Percentiles rank a stretch among this genome's conserved stretches.
These are phyloP conservation scores for Rossbeevera mucosa DNA, from an alignment of 768 basidiomycete genomes.

Conservation along the genomic window DNA sequence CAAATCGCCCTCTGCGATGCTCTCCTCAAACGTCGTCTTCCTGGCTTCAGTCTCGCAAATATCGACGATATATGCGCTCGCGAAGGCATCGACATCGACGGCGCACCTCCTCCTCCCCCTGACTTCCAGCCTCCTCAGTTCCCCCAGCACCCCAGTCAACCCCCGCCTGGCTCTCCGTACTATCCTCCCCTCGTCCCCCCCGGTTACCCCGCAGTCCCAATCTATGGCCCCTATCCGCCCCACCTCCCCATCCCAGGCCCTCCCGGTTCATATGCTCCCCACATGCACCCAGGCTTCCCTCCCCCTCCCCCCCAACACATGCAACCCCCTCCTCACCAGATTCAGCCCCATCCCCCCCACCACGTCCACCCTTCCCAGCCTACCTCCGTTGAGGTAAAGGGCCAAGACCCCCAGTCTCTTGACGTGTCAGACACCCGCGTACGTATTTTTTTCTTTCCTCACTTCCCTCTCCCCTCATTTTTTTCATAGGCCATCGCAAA, in stretches of 20 bases:
- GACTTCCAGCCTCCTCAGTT: conserved; percentile 35
- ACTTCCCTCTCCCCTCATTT: conserved; percentile 3
- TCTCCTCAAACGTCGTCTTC: conserved; percentile 69
- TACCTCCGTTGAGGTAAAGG: conserved; percentile 47
- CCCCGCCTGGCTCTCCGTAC: conserved; percentile 30
- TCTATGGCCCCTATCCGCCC: conserved; percentile 42
- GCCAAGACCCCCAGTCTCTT: conserved; percentile 73
- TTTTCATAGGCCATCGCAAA: conserved; percentile 58
- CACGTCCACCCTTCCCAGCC: conserved; percentile 18
- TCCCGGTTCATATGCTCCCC: conserved; percentile 48
- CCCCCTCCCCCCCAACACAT: conserved; percentile 39
- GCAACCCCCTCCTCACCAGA: conserved; percentile 36
- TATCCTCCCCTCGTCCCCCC: conserved; percentile 37
- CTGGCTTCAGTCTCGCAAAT: conserved; percentile 60
- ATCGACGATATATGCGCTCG: conserved; percentile 61
- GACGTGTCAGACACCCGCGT: conserved; percentile 73
- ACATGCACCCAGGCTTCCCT: conserved; percentile 59
- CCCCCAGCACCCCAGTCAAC: conserved; percentile 20
- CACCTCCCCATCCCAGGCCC: conserved; percentile 38
- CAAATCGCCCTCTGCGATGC: conserved; percentile 76
- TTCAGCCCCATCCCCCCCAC: conserved; percentile 27
- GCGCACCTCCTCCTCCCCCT: conserved; percentile 20
- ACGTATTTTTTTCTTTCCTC: background rate
- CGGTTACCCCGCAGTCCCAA: conserved; percentile 40
- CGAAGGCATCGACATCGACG: conserved; percentile 58